These are phyloP conservation scores for Vigna angularis DNA, from an alignment of 306 rosid species.

Conservation along the genomic window DNA sequence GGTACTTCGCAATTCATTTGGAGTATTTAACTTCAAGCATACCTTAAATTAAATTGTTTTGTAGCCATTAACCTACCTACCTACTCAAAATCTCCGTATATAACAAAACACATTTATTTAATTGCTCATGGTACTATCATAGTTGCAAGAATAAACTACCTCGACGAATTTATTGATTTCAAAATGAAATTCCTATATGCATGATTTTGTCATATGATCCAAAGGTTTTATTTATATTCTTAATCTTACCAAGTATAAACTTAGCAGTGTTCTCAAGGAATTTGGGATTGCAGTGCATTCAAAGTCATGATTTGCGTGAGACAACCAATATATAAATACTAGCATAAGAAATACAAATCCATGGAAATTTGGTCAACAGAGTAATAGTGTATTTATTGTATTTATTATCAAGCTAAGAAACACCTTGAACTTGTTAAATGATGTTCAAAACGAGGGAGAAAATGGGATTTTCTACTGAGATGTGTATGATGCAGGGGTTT, in stretches of 20 bases:
- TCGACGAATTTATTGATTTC: constrained; percentile 4
- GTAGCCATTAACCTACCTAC: neutral
- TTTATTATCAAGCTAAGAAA: constrained; percentile 26
- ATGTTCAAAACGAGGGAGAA: constrained; percentile 22
- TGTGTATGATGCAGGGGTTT: constrained; percentile 68
- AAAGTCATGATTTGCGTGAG: neutral
- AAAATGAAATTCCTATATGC: neutral
- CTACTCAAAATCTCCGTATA: constrained; percentile 20
- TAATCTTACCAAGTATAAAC: neutral
- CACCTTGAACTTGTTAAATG: constrained; percentile 23
- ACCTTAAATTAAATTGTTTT: neutral
- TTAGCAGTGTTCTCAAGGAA: neutral
- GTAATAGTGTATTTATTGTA: constrained; percentile 8
- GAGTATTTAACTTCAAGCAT: neutral
- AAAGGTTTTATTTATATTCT: neutral
- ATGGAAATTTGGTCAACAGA: neutral
- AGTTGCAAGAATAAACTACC: constrained; percentile 18
- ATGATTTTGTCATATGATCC: constrained; percentile 27
- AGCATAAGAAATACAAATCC: neutral
- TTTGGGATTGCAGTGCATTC: neutral
- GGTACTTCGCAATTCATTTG: constrained; percentile 53
- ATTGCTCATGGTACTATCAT: constrained; percentile 3
- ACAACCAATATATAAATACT: constrained; percentile 1
- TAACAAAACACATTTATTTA: neutral
- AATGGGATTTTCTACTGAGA: constrained; percentile 39